Base-by-base conservation (phyloP, 257 asterid species). In the Echites panduratus region DNA sequence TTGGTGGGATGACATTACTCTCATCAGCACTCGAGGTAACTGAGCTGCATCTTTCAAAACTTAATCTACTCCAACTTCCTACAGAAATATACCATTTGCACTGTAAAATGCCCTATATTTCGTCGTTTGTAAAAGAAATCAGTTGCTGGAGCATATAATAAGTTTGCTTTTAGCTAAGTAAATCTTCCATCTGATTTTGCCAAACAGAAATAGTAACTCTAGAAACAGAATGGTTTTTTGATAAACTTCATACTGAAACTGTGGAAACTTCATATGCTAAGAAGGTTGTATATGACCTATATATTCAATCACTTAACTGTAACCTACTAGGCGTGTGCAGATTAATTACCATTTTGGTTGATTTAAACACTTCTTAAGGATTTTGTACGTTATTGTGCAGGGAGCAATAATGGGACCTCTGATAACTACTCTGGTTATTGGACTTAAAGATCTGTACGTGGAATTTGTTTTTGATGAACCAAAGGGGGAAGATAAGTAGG, bases 1-100 rank as follows among this genome's bases (percentile, higher is more conserved):
- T 95, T 19, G 99, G 99, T 17, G 99, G 99, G n/a, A 87, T 95
- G 97, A 85, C 99, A 54, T 82, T 95, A 87, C 92, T 95, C 78
- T 73, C 92, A 48, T 89, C 97, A 40, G 96, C 96, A 45, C 66
- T 95, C 10, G 97, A 92, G 98, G 99, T 91, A 87, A 71, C n/a
- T 65, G 3, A 41, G 19, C 4, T 22, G 29, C 70, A 35, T 8
- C 27, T 32, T 29, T 17, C 40, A 5, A 40, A 10, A 22, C 22
- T 27, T 48, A 49, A 8, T 57, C 22, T 44, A 14, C 53, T 29
- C 58, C 40, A 32, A 35, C 26, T 24, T 45, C 66, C 26, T 5
- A 29, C 12, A 24, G 59, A 50, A n/a, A 45, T 47, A 45, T 47
- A 24, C 20, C 44, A 24, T 66, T 66, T 43, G 17, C 50, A 16